Percentiles rank a stretch among this genome's conserved stretches.
phyloP scores from a whole-genome alignment of 2,329 filamentous ascomycete genomes.

The Ceratocystis alfenasii region DNA sequence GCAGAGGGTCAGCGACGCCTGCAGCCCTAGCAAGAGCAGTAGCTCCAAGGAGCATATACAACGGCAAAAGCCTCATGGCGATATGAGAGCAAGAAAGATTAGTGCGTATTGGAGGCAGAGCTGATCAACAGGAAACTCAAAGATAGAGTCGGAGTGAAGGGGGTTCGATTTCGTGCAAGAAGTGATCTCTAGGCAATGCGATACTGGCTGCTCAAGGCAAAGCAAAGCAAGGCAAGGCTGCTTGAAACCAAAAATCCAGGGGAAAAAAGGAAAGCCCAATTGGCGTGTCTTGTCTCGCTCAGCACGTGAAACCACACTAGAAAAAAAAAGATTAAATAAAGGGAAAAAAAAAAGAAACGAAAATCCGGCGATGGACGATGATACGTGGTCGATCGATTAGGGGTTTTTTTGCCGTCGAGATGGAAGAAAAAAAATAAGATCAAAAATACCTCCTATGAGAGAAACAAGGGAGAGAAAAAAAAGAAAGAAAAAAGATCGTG shows the following conservation, averaged over 20 bases:
- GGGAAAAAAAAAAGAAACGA: conserved; percentile 21
- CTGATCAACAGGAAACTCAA: too few species aligned
- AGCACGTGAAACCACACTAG: conserved; percentile 9
- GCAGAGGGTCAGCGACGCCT: conserved; percentile 22
- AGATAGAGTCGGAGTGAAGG: not conserved
- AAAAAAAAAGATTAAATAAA: conserved; percentile 23
- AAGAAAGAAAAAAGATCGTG: conserved; percentile 16
- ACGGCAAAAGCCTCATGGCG: conserved; percentile 36
- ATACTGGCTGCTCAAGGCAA: not conserved
- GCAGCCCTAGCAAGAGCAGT: conserved; percentile 30
- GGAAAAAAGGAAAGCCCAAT: not conserved
- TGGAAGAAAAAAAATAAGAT: conserved; percentile 22
- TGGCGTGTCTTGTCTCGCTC: not conserved
- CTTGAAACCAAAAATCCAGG: conserved; percentile 13
- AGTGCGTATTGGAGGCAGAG: not conserved
- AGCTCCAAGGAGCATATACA: conserved; percentile 39
- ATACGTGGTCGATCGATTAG: not conserved
- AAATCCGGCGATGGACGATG: not conserved
- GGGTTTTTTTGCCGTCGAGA: not conserved
- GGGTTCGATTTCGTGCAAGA: not conserved
- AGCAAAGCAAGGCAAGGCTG: too few species aligned
- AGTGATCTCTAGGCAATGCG: not conserved
- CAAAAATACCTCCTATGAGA: conserved; percentile 17
- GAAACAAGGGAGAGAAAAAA: conserved; percentile 14
- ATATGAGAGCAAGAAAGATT: conserved; percentile 9